phyloP scores from a whole-genome alignment of 306 rosid species.

The Echinosophora koreensis region DNA sequence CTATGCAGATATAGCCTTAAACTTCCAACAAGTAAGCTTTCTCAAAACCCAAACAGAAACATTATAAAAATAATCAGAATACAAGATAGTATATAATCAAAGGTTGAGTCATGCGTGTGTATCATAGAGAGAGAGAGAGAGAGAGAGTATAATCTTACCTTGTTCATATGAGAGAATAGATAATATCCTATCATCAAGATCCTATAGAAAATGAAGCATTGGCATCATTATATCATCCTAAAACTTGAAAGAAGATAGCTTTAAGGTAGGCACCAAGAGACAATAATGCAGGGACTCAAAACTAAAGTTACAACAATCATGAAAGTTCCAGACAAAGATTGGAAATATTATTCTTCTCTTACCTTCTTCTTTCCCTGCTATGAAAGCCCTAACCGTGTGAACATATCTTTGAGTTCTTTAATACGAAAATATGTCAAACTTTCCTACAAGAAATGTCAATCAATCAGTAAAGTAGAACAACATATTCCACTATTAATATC shows the following conservation, averaged over 20 bases:
- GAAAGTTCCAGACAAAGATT: conserved; percentile 7
- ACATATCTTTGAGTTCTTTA: conserved; percentile 95
- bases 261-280: conserved; percentile 4
- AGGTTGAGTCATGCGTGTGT: conserved; percentile 1
- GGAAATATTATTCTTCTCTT: conserved; percentile 44
- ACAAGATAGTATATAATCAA: conserved; percentile 16
- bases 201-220: conserved; percentile 64
- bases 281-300: conserved; percentile 6
- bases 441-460: conserved; percentile 58
- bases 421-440: conserved; percentile 83
- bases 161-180: conserved; percentile 80
- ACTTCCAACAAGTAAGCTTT: conserved; percentile 26
- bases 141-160: conserved; percentile 60
- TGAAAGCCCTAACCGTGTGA: conserved; percentile 83
- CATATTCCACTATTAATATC: conserved; percentile 9
- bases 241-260: conserved; percentile 26
- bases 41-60: conserved; percentile 30
- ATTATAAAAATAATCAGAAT: neutral
- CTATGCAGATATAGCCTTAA: conserved; percentile 15
- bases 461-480: conserved; percentile 30
- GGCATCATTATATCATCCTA: conserved; percentile 27
- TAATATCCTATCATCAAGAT: conserved; percentile 86
- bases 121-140: conserved; percentile 32
- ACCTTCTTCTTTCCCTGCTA: conserved; percentile 99
- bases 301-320: conserved; percentile 11